Evolutionary conservation across 23 red algal species (phyloP).

Genomic region (Gracilaria gracilis): DNA sequence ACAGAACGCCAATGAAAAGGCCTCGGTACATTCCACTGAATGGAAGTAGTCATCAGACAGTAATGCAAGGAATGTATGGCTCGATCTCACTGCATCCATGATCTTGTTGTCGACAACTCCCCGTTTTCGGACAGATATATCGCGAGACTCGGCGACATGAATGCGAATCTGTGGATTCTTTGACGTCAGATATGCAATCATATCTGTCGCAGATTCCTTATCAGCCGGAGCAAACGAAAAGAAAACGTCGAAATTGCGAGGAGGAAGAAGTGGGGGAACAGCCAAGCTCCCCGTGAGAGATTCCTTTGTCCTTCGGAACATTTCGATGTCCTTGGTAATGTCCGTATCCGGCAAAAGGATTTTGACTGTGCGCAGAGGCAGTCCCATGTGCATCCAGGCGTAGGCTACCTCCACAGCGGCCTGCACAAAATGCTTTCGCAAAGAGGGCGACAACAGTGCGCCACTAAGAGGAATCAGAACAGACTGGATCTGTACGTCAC

Average conservation of each 20-base stretch:
- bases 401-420: slow-evolving; percentile 86
- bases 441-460: slow-evolving; percentile 70
- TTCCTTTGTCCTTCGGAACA: slow-evolving; percentile 65
- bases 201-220: slow-evolving; percentile 72
- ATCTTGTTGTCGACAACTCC: slow-evolving; percentile 83
- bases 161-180: slow-evolving; percentile 79
- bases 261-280: slow-evolving; percentile 29
- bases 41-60: slow-evolving; percentile 90
- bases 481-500: slow-evolving; percentile 81
- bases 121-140: slow-evolving; percentile 76
- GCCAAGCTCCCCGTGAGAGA: slow-evolving; percentile 18
- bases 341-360: slow-evolving; percentile 92
- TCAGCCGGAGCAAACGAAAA: slow-evolving; percentile 81
- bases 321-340: slow-evolving; percentile 87
- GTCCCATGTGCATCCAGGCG: slow-evolving; percentile 89
- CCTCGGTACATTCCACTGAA: slow-evolving; percentile 89
- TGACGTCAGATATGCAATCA: slow-evolving; percentile 78
- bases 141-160: slow-evolving; percentile 75
- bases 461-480: slow-evolving; percentile 85
- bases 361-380: slow-evolving; percentile 84
- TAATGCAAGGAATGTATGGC: slow-evolving; percentile 76
- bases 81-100: slow-evolving; percentile 82
- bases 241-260: slow-evolving; percentile 74
- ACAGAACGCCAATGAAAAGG: slow-evolving; percentile 89
- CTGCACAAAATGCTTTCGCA: slow-evolving; percentile 90